A percentile compares a stretch with the other conserved stretches of the same genome.
These are phyloP conservation scores for Cyathus striatus DNA, from an alignment of 768 basidiomycete species.

Conservation along the genomic window DNA sequence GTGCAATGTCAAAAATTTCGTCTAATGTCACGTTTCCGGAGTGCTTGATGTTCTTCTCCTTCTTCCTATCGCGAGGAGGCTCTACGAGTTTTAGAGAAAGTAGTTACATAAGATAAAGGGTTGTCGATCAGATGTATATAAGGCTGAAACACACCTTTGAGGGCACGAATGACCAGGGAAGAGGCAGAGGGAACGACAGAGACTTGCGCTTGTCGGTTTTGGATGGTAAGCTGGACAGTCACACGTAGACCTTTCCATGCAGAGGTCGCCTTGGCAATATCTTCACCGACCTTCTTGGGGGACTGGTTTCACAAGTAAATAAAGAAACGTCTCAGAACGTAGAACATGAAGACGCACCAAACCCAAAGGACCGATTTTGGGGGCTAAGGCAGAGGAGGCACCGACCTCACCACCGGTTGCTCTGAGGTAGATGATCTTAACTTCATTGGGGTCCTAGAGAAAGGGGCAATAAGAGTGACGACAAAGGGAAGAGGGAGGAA, in stretches of 20 bases:
- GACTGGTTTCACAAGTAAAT: constrained; percentile 49
- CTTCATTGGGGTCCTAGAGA: constrained; percentile 89
- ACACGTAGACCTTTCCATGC: constrained; percentile 99
- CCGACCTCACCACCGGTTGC: constrained; percentile 99
- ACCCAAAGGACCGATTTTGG: constrained; percentile 99
- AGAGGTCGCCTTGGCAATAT: constrained; percentile 97
- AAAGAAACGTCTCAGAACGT: constrained; percentile 3
- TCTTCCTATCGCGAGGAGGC: constrained; percentile 98
- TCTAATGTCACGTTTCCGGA: constrained; percentile 89
- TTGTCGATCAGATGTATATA: constrained; percentile 1
- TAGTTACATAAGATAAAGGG: constrained; percentile 1
- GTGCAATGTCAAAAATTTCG: constrained; percentile 92
- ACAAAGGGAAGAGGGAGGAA: constrained; percentile 1
- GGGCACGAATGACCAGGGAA: constrained; percentile 94
- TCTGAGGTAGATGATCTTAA: constrained; percentile 98
- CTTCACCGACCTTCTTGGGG: constrained; percentile 99
- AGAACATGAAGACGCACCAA: constrained; percentile 54
- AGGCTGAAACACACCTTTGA: constrained; percentile 74
- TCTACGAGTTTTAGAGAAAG: too few relatives aligned
- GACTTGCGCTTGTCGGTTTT: constrained; percentile 98
- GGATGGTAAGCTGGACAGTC: constrained; percentile 97
- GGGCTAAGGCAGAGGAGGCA: constrained; percentile 96
- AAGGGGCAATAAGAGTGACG: constrained; percentile 6
- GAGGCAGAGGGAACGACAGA: constrained; percentile 96
- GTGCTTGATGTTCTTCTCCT: constrained; percentile 99